Evolutionary conservation across 2,329 filamentous ascomycete genomes (phyloP), one percentile per base, ranked within the genome.

Genomic region (Curvularia lunata): DNA sequence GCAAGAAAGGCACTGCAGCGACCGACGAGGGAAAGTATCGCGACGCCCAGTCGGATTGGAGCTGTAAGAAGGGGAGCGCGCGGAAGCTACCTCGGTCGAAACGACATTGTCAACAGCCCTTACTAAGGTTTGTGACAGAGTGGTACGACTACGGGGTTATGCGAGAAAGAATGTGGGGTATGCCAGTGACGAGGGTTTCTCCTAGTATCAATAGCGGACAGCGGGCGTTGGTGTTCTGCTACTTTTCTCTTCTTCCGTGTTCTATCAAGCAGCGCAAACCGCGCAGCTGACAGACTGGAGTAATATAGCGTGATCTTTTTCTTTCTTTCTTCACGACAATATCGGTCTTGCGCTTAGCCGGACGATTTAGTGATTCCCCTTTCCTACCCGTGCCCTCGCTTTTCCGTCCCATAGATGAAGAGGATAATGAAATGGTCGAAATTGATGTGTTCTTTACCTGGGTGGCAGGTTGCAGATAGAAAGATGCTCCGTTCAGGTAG

Each of bases 11-110:
- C 87, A 56, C 85, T 99, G 72, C 91, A 91, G 82, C 88, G 88
- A 71, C 92, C 94, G 1, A 98, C 95, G 0, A 83, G 95, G 37
- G 92, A 99, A 81, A 97, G 92, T 76, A 98, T 99, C 75, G 91
- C 91, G 34, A 88, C 67, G 50, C 79, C 77, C 62, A 80, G 79
- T 43, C 82, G 80, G 71, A 82, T 79, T 61, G 84, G 75, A 53
- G 74, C 64, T 61, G 80, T 66, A 58, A 59, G 70, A 41, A 62
- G 68, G 41, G 71, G 71, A 12, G 66, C 64, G 3, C 83, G 85
- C 1, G 82, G 88, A 21, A 91, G 90, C 71, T 91, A 91, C 79
- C 81, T 96, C 47, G 88, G 89, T 50, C 87, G 86, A 73, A 90
- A 92, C 41, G 92, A 96, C 55, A 88, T 97, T 66, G 94, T 98